Evolutionary conservation across 1,139 yeast species (phyloP), one percentile per base, ranked within the genome.

Genomic region (Lodderomyces metapsilosis): DNA sequence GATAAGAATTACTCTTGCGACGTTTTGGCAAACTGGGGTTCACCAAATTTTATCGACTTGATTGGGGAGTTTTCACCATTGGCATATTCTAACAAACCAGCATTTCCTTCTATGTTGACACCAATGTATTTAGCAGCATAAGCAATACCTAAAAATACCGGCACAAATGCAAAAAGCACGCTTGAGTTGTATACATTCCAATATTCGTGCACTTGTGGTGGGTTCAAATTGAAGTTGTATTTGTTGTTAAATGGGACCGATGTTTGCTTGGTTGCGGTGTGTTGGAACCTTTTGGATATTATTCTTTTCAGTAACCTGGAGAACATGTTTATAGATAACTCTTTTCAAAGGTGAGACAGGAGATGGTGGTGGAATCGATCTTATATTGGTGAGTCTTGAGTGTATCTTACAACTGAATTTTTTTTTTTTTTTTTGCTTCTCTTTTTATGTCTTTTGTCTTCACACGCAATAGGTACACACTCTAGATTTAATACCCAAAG

Each of bases 181-280:
- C 62, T 53, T 39, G 67, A 59, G 52, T 71, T 71, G 48, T 68
- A 62, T 20, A 57, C 54, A 54, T 66, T 68, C 78, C 78, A 72
- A 60, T 71, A 72, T 51, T 66, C 69, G 50, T 72, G 78, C 36
- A 70, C 72, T 44, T 71, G 77, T 33, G 78, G 78, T 33, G 77
- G 77, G 48, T 60, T 61, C 48, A 62, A 64, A 55, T 72, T 64
- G 60, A 72, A 72, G 54, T 68, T 64, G 58, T 61, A 56, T 49
- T 69, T 71, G 61, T 72, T 72, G 56, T 57, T 64, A 63, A 72
- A 72, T 9, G 39, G 39, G 4, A 10, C 20, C 6, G 35, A 47
- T 16, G 62, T 48, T 39, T 59, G 57, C 12, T 40, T 23, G 17
- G 58, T 43, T n/a, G 54, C 37, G 5, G 62, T 43, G 43, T 66